A percentile compares a stretch with the other conserved stretches of the same genome.
phyloP scores from a whole-genome alignment of 768 basidiomycete genomes.

The Sporobolomyces pararoseus region DNA sequence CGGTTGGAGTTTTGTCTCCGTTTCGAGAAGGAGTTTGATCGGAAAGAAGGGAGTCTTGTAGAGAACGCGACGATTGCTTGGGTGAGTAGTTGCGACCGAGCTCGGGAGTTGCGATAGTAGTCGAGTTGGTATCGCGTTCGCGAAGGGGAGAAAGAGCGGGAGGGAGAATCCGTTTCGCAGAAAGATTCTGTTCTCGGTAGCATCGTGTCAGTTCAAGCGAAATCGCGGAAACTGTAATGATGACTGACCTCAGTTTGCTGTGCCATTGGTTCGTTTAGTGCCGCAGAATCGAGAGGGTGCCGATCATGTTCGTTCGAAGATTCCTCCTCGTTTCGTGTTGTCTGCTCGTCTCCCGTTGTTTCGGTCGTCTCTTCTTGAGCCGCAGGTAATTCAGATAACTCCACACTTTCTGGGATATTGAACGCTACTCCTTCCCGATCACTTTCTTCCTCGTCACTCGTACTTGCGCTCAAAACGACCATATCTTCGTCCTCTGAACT shows the following conservation, averaged over 20 bases:
- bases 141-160: conserved; percentile 28
- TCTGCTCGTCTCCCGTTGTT: conserved; percentile 3
- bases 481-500: conserved; percentile 20
- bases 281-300: conserved; percentile 28
- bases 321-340: neutral
- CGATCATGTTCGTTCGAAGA: neutral
- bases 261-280: neutral
- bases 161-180: conserved; percentile 3
- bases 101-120: conserved; percentile 10
- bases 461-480: conserved; percentile 32
- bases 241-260: neutral
- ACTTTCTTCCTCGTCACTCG: conserved; percentile 2
- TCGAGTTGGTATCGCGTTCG: neutral
- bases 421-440: neutral
- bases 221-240: neutral
- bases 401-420: neutral
- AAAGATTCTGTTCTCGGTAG: neutral
- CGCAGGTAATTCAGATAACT: conserved; percentile 7
- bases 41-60: neutral
- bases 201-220: too few relatives aligned
- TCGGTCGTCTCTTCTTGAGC: neutral
- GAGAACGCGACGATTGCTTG: neutral
- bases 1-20: conserved; percentile 5
- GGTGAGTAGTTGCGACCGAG: conserved; percentile 33
- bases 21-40: conserved; percentile 21